phyloP scores from a whole-genome alignment of 352 stramenopile genomes.

The Halophytophthora batemanensis region DNA sequence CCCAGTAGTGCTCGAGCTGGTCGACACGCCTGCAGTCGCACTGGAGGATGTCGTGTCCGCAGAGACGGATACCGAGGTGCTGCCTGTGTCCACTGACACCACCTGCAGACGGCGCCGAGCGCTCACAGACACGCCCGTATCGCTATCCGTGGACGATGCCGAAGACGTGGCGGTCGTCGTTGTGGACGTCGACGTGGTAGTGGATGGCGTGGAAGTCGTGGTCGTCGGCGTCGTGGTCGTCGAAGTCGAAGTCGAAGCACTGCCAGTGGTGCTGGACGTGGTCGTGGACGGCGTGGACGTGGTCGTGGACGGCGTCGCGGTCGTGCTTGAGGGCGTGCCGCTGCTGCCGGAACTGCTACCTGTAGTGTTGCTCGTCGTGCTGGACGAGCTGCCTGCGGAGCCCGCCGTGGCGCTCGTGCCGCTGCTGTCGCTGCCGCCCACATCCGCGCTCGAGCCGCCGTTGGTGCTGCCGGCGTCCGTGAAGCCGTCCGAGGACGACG shows the following conservation, averaged over 20 bases:
- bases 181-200: conserved; percentile 3
- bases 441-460: conserved; percentile 11
- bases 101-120: too few relatives aligned
- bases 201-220: conserved; percentile 5
- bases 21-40: conserved; percentile 1
- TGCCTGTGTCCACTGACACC: too few relatives aligned
- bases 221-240: conserved; percentile 6
- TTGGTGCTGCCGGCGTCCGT: conserved; percentile 14
- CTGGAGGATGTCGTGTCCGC: conserved; percentile 9
- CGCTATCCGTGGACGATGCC: neutral
- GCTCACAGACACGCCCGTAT: conserved; percentile 3
- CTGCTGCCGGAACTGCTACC: conserved; percentile 14
- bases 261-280: conserved; percentile 7
- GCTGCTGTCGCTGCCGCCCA: conserved; percentile 9
- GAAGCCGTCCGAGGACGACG: conserved; percentile 14
- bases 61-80: neutral
- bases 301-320: conserved; percentile 15
- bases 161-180: conserved; percentile 5
- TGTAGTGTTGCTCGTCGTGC: conserved; percentile 11
- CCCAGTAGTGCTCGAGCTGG: conserved; percentile 3
- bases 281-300: conserved; percentile 17
- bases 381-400: neutral
- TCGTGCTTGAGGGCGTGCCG: conserved; percentile 21
- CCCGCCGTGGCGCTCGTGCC: conserved; percentile 9
- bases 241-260: conserved; percentile 7